Conservation (phyloP, 2,329 filamentous ascomycete species). For the Gnomoniopsis smithogilvyi region DNA sequence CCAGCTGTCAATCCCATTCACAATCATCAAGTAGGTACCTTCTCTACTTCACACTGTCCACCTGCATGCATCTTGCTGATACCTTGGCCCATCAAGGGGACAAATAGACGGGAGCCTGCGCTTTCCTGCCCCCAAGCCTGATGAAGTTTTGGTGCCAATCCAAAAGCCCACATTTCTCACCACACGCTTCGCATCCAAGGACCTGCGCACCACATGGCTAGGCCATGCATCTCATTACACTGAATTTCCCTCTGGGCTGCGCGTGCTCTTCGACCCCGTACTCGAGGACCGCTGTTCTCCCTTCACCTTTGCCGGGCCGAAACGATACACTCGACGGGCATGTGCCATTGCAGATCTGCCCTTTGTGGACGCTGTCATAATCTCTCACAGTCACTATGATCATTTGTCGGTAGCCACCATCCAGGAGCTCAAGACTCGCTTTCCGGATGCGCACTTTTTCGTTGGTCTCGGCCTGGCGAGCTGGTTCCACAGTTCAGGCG, state of each 20-base stretch:
- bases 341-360: constrained; percentile 79
- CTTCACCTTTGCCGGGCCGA: constrained; percentile 65
- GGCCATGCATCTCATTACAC: constrained; percentile 93
- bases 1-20: constrained; percentile 24
- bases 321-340: constrained; percentile 73
- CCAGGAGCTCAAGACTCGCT: constrained; percentile 63
- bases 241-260: constrained; percentile 81
- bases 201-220: constrained; percentile 86
- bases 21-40: constrained; percentile 34
- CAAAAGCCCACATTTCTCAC: constrained; percentile 65
- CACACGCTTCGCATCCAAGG: constrained; percentile 49
- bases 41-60: neutral
- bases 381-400: constrained; percentile 91
- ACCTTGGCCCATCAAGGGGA: constrained; percentile 8
- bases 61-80: neutral
- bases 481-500: constrained; percentile 73
- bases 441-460: constrained; percentile 83
- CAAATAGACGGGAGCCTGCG: constrained; percentile 33
- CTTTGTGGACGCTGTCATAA: constrained; percentile 70
- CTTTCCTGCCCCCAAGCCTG: constrained; percentile 58
- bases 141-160: constrained; percentile 57
- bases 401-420: constrained; percentile 79
- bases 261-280: constrained; percentile 90
- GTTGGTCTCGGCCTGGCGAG: constrained; percentile 77
- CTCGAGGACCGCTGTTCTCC: constrained; percentile 87